These are phyloP conservation scores for Westerdykella sp. DNA, from an alignment of 2,329 filamentous ascomycete species.

Conservation along the genomic window DNA sequence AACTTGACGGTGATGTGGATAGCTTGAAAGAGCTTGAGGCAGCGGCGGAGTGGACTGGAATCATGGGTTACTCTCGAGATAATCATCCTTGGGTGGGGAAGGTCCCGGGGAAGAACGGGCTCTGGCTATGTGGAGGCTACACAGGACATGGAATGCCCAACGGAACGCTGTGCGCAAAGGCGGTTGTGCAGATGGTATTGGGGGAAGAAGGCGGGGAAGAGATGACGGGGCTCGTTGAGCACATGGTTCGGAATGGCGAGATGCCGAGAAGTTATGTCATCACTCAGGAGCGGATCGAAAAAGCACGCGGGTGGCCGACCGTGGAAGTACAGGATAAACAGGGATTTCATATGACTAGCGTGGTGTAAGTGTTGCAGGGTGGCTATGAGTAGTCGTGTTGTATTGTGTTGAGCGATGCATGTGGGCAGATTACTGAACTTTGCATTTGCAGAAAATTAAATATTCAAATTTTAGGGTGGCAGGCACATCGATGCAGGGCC, in stretches of 20 bases:
- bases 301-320: constrained; percentile 25
- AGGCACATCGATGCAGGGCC: too few species aligned
- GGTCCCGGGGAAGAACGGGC: constrained; percentile 53
- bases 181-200: constrained; percentile 56
- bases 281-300: constrained; percentile 30
- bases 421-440: too few species aligned
- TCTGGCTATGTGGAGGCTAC: constrained; percentile 62
- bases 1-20: constrained; percentile 30
- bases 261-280: constrained; percentile 36
- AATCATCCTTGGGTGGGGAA: constrained; percentile 63
- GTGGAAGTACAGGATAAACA: constrained; percentile 30
- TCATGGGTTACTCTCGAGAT: constrained; percentile 71
- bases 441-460: too few species aligned
- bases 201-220: constrained; percentile 36
- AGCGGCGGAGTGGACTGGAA: constrained; percentile 62
- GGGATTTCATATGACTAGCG: constrained; percentile 22
- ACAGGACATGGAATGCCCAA: constrained; percentile 73
- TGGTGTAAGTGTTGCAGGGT: constrained; percentile 12
- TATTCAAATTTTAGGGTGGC: too few species aligned
- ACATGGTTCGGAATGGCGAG: constrained; percentile 30
- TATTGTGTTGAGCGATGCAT: too few species aligned
- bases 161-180: constrained; percentile 60
- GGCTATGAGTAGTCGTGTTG: too few species aligned
- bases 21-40: constrained; percentile 43
- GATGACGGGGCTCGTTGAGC: constrained; percentile 16